A percentile compares a stretch with the other conserved stretches of the same genome.
These are phyloP conservation scores for Monilinia fructigena DNA, from an alignment of 2,329 filamentous ascomycete species.

Conservation along the genomic window DNA sequence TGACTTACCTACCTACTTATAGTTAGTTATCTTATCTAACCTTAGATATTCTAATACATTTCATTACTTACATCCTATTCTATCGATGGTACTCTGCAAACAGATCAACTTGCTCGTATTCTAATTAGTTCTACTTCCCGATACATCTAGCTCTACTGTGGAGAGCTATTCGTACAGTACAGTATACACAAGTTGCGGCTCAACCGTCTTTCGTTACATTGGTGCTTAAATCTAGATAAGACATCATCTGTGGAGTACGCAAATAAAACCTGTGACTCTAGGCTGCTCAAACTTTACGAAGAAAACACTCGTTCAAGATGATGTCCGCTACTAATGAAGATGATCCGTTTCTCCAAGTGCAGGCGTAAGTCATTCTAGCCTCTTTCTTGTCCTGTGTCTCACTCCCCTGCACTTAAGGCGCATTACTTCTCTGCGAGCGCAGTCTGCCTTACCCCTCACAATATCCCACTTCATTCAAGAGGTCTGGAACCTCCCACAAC, in stretches of 20 bases:
- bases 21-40: no score
- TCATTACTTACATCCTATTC: not conserved
- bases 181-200: slow-evolving; percentile 1
- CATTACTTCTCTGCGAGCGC: not conserved
- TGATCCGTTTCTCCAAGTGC: slow-evolving; percentile 71
- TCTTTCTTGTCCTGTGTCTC: slow-evolving; percentile 9
- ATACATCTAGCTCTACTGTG: not conserved
- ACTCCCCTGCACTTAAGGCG: slow-evolving; percentile 8
- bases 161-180: slow-evolving; percentile 4
- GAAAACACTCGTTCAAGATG: slow-evolving; percentile 46
- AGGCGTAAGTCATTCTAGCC: slow-evolving; percentile 52
- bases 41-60: not conserved
- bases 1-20: no score
- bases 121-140: not conserved
- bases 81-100: not conserved
- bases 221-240: slow-evolving; percentile 11
- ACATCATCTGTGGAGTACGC: slow-evolving; percentile 1
- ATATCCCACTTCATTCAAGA: not conserved
- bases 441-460: slow-evolving; percentile 18
- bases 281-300: not conserved
- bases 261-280: not conserved
- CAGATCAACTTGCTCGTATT: not conserved
- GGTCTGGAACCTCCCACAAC: not conserved
- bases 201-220: slow-evolving; percentile 9
- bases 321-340: slow-evolving; percentile 67